Conservation (phyloP, 257 asterid genomes). For the Ilex asprella region DNA sequence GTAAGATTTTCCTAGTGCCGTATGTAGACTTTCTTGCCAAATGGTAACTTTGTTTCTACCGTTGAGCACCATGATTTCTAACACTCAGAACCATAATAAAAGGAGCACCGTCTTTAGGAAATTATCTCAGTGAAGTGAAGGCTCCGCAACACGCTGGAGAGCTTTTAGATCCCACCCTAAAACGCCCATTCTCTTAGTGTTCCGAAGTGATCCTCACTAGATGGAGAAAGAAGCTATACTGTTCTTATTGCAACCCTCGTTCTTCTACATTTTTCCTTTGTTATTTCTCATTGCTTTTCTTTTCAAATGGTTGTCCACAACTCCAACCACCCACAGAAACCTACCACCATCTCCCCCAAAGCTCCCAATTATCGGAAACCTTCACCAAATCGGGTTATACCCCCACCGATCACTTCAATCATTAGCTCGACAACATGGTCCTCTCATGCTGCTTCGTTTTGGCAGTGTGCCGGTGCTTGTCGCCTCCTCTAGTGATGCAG, state of each 20-base stretch:
- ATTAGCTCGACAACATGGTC: neutral
- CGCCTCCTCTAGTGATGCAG: constrained; percentile 5
- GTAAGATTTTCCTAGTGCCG: no score
- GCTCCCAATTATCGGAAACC: neutral
- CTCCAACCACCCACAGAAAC: neutral
- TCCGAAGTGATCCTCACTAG: no score
- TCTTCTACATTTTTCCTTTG: neutral
- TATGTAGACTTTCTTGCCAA: neutral
- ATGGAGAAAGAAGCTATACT: neutral
- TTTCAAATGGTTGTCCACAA: neutral
- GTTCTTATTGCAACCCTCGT: neutral
- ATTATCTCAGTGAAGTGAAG: no score
- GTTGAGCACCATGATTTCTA: no score
- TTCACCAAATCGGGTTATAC: neutral
- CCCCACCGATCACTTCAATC: neutral
- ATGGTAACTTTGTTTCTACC: neutral
- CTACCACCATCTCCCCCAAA: neutral
- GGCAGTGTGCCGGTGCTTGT: neutral
- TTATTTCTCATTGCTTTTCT: neutral
- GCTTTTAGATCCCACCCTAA: no score
- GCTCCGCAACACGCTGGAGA: no score
- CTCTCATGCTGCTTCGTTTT: neutral
- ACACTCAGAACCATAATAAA: no score
- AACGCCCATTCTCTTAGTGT: no score
- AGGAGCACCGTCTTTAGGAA: no score